Conservation (phyloP, 2,329 filamentous ascomycete species). For the Trichoderma semiorbis region DNA sequence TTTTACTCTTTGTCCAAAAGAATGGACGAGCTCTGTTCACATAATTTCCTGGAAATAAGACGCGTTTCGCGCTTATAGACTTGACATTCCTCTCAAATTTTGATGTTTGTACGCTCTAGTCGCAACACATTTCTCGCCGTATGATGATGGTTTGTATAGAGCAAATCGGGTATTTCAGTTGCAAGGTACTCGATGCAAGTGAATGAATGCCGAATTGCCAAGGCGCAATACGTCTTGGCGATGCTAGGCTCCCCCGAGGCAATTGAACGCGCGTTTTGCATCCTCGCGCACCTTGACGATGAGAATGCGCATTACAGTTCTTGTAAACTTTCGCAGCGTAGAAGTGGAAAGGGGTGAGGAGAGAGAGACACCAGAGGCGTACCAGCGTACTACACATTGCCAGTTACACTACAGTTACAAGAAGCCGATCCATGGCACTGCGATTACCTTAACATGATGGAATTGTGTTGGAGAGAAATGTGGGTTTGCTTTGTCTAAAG, state of each 20-base stretch:
- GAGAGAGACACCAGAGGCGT: neutral
- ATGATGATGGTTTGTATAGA: neutral
- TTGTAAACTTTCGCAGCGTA: accelerated
- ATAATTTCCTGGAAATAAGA: neutral
- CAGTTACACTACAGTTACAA: neutral
- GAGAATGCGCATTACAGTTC: neutral
- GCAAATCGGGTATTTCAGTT: neutral
- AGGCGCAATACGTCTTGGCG: neutral
- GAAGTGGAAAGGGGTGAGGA: neutral
- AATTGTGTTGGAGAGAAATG: neutral
- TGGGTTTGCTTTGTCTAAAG: neutral
- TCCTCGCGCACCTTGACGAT: neutral
- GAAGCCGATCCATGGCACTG: neutral
- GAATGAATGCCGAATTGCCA: neutral
- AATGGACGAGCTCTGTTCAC: neutral
- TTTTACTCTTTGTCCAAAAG: neutral
- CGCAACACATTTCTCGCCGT: neutral
- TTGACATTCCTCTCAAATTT: neutral
- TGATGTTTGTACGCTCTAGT: neutral
- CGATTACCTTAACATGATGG: neutral
- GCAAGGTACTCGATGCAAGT: neutral
- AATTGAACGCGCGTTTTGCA: neutral
- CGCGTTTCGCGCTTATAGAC: neutral
- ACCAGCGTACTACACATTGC: too few species aligned
- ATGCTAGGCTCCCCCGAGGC: neutral